A percentile compares a stretch with the other conserved stretches of the same genome.
These are phyloP conservation scores for Musa schizocarpa DNA, from an alignment of 176 grass and related monocot genomes.

Conservation along the genomic window DNA sequence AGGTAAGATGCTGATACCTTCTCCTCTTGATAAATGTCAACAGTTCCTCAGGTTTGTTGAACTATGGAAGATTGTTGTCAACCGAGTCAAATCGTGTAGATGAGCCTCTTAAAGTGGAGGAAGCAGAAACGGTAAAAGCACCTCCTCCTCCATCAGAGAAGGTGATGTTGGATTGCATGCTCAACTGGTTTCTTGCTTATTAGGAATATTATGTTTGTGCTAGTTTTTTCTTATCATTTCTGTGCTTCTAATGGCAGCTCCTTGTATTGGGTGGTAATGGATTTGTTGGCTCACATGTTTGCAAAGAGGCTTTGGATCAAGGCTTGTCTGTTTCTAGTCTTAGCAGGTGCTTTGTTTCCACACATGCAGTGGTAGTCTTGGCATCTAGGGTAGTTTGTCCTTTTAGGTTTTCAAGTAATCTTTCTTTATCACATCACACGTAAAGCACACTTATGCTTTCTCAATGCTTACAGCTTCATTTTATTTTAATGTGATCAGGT, in stretches of 20 bases:
- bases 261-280: slow-evolving; percentile 90
- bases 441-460: not conserved
- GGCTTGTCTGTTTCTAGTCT: slow-evolving; percentile 78
- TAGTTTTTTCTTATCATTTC: not conserved
- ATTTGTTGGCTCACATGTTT: slow-evolving; percentile 88
- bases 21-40: not conserved
- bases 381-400: not conserved
- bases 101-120: slow-evolving; percentile 73
- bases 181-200: not conserved
- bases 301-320: slow-evolving; percentile 72
- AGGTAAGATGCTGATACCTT: not conserved
- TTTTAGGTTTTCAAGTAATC: not conserved
- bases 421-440: not conserved
- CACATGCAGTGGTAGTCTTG: not conserved
- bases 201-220: not conserved
- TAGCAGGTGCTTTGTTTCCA: slow-evolving; percentile 46
- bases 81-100: slow-evolving; percentile 36
- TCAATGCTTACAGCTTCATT: not conserved
- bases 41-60: slow-evolving; percentile 35
- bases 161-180: slow-evolving; percentile 28
- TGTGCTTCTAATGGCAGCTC: slow-evolving; percentile 32
- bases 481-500: not conserved
- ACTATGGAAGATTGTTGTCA: slow-evolving; percentile 39
- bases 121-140: slow-evolving; percentile 54
- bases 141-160: slow-evolving; percentile 48